Evolutionary conservation across 2,329 filamentous ascomycete genomes (phyloP), one percentile per base, ranked within the genome.

Genomic region (Talaromyces sp.): DNA sequence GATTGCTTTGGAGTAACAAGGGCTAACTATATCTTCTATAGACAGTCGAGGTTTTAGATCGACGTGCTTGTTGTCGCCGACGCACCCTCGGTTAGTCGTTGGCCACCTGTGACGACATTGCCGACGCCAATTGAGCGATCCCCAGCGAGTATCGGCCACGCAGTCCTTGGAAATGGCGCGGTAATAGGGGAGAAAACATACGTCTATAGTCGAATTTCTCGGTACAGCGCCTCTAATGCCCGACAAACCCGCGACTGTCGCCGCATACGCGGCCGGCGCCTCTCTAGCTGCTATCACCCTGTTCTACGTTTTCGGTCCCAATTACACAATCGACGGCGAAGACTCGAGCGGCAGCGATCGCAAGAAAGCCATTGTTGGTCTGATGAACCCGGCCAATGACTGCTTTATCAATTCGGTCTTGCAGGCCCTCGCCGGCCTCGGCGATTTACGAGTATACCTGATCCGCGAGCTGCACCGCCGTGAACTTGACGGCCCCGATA

Each of bases 251-350:
- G 83, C 91, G 62, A 92, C 89, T 8, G 89, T 95, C 69, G 91
- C 91, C 68, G 91, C 91, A 51, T 99, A 99, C 78, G 95, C 95
- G 70, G 95, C 93, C 62, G 93, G 93, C 68, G 95, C 93, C 63
- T 96, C 93, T 58, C 88, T 99, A 64, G 95, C 95, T 59, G 95
- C 95, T 64, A 90, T 96, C 64, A 93, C 95, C 32, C 85, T 98
- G 61, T 90, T 98, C 73, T 99, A 98, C 77, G 93, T 98, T 68
- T 98, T 99, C 77, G 92, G 89, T 9, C 95, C 95, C n/a, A 98
- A 93, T 57, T 98, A 93, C 76, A 90, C 96, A 69, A 88, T 98
- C 74, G 93, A 99, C 77, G 87, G 88, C 71, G 89, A 95, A 60
- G 84, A 87, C 56, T 80, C 81, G 26, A 78, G 76, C 61, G 80